phyloP scores from a whole-genome alignment of 2,329 filamentous ascomycete genomes.

The Cladosporium sp. region DNA sequence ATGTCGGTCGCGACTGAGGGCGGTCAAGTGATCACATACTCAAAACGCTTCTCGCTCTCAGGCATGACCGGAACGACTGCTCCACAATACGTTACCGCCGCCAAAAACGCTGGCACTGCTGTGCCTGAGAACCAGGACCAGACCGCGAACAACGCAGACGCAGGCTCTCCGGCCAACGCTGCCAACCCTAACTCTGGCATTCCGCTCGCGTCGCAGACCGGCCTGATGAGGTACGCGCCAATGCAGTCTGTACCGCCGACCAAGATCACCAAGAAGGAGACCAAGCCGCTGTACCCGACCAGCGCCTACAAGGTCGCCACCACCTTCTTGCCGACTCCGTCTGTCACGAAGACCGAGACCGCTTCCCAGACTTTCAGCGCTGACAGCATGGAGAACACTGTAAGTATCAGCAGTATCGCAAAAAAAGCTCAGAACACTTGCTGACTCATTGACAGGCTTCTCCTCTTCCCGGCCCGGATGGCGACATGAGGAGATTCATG shows the following conservation, averaged over 20 bases:
- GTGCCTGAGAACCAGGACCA: slow-evolving; percentile 31
- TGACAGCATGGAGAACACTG: slow-evolving; percentile 52
- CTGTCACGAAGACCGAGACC: slow-evolving; percentile 47
- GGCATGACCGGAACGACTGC: slow-evolving; percentile 58
- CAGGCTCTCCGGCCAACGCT: slow-evolving; percentile 16
- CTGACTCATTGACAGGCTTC: slow-evolving; percentile 41
- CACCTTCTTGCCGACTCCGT: slow-evolving; percentile 41
- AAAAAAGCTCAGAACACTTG: not conserved
- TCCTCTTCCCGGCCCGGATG: slow-evolving; percentile 44
- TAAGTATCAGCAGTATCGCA: slow-evolving; percentile 34
- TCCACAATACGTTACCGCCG: slow-evolving; percentile 32
- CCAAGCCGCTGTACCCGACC: slow-evolving; percentile 48
- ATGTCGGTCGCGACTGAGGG: slow-evolving; percentile 49
- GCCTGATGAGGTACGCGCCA: slow-evolving; percentile 54
- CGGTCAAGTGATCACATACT: slow-evolving; percentile 53
- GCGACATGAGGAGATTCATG: slow-evolving; percentile 53
- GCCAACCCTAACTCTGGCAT: slow-evolving; percentile 34
- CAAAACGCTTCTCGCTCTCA: slow-evolving; percentile 56
- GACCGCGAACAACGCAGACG: slow-evolving; percentile 21
- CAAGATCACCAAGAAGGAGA: slow-evolving; percentile 50
- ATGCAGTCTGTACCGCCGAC: slow-evolving; percentile 55
- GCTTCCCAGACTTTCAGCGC: slow-evolving; percentile 46
- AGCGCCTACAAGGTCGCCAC: slow-evolving; percentile 49
- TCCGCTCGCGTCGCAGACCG: slow-evolving; percentile 52
- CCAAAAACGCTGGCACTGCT: slow-evolving; percentile 34